Base-by-base conservation (phyloP, 495 filamentous ascomycete species). In the Podospora appendiculata region DNA sequence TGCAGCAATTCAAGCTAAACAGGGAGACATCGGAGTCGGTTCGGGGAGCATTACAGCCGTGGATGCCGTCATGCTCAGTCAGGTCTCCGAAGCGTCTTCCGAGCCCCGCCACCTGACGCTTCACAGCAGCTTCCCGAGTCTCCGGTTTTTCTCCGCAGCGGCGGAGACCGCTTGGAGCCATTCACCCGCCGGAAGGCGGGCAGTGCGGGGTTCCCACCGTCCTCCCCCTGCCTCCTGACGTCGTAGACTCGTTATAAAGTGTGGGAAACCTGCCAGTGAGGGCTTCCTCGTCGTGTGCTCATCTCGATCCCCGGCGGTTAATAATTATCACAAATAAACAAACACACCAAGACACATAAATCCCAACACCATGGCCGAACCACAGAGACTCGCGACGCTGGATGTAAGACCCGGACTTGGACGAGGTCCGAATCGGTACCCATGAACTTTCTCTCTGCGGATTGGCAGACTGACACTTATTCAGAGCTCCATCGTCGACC, bases 401-500 rank as follows among this genome's bases (percentile, higher is more conserved):
- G 66, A 69, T 55, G 66, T 69, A 54, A 61, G 63, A 25, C 17
- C 17, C 3, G 1, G 25, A 45, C 10, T 6, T 3, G 32, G 9
- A 45, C 9, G 13, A 36, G 34, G 34, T n/a, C 25, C 25, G 5
- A 25, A 25, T 2, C 25, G 25, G 2, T 25, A 25, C 25, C 25
- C 25, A 25, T 25, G 2, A 5, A 14, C 19, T 33, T 3, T 42
- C 34, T 1, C 8, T 32, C 7, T 18, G 40, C 49, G 12, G 12
- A 32, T 14, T 19, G 10, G 8, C 10, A n/a, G n/a, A 42, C 14
- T 17, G 25, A 17, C 6, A 43, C 52, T 56, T 59, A 45, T 48
- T 25, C 51, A 79, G 70, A 57, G 63, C 50, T 70, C 70, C 40
- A 64, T 77, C 13, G 60, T 61, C 36, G 63, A 68, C 56, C 59